Percentiles rank a stretch among this genome's conserved stretches.
Evolutionary conservation across 768 basidiomycete species (phyloP).

Genomic region (Cystofilobasidium macerans): DNA sequence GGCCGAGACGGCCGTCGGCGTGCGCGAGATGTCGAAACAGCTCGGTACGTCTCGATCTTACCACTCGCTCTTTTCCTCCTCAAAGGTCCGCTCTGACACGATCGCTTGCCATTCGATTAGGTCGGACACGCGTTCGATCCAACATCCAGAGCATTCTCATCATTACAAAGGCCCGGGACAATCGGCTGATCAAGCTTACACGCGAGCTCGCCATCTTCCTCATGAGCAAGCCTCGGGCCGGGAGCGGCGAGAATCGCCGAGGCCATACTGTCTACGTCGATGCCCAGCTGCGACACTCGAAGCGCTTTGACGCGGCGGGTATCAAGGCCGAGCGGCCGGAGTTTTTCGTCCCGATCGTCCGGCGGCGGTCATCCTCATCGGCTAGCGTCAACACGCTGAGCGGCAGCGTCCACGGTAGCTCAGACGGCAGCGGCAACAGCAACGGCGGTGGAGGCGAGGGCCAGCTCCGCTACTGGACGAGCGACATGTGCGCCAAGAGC

Average conservation of each 20-base stretch:
- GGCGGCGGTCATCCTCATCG: conserved; percentile 54
- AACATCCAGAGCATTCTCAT: conserved; percentile 88
- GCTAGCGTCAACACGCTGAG: conserved; percentile 28
- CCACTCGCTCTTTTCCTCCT: neutral
- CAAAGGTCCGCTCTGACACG: neutral
- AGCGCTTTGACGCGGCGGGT: conserved; percentile 86
- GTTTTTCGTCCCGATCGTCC: conserved; percentile 66
- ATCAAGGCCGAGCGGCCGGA: conserved; percentile 77
- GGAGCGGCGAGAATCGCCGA: conserved; percentile 39
- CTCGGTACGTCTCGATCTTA: conserved; percentile 54
- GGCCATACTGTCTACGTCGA: conserved; percentile 95
- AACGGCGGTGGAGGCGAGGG: conserved; percentile 47
- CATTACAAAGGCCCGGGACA: conserved; percentile 95
- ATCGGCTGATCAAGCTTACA: conserved; percentile 87
- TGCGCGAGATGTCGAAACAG: conserved; percentile 97
- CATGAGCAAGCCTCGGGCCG: conserved; percentile 57
- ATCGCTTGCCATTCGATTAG: conserved; percentile 40
- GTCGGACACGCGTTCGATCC: conserved; percentile 79
- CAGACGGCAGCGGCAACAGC: neutral
- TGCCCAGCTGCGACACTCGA: conserved; percentile 72
- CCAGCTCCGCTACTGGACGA: conserved; percentile 94
- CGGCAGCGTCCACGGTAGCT: conserved; percentile 10
- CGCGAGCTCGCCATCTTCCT: conserved; percentile 87
- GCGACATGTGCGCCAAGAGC: conserved; percentile 80
- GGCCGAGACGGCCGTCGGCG: conserved; percentile 92